Conservation (phyloP, 176 grass and related monocot species). For the Oryza officinalis region DNA sequence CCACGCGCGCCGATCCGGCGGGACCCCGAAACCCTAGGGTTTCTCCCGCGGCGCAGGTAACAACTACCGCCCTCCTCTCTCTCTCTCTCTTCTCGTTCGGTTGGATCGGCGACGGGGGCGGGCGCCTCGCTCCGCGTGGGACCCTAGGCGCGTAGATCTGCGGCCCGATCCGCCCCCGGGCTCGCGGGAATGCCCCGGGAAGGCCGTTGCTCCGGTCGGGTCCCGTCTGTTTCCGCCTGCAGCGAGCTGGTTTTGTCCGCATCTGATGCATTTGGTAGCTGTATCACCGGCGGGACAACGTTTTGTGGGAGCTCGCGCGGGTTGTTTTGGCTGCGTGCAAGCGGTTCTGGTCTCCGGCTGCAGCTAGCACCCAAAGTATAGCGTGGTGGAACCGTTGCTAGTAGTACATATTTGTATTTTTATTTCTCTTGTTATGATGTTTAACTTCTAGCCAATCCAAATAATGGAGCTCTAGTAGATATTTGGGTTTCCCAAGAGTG, state of each 20-base stretch:
- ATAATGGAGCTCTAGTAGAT: not conserved
- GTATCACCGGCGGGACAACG: not conserved
- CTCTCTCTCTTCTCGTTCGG: not conserved
- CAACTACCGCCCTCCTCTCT: not conserved
- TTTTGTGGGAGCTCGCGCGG: not conserved
- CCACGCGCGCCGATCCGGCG: constrained; percentile 28
- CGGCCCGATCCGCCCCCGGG: constrained; percentile 3
- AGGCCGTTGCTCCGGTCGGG: not conserved
- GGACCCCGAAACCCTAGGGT: constrained; percentile 30
- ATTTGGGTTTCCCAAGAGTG: not conserved
- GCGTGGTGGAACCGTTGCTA: not conserved
- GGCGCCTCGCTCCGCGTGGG: not conserved
- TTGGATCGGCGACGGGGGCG: constrained; percentile 4
- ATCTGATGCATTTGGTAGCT: not conserved
- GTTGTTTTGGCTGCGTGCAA: not conserved
- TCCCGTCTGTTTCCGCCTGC: not conserved
- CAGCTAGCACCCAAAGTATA: not conserved
- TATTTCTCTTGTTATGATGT: not conserved
- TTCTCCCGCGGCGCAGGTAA: constrained; percentile 42
- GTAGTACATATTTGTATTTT: not conserved
- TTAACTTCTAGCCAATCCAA: not conserved
- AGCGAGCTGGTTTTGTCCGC: not conserved
- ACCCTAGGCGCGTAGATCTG: constrained; percentile 38
- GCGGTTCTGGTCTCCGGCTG: not conserved
- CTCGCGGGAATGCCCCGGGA: not conserved